A percentile compares a stretch with the other conserved stretches of the same genome.
Conservation (phyloP, 1,139 yeast species). For the Hyphopichia wangnamkhiaoensis region DNA sequence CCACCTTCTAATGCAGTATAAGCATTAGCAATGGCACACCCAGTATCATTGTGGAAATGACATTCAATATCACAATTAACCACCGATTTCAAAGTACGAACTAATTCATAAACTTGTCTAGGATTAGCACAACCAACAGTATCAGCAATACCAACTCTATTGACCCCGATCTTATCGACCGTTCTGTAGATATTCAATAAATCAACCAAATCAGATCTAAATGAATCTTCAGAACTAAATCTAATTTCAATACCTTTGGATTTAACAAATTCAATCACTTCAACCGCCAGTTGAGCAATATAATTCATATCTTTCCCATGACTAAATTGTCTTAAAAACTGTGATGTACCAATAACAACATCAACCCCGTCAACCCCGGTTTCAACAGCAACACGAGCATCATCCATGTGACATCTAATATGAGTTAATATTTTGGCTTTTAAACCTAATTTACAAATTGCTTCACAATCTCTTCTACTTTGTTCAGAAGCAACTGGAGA, state of each 20-base stretch:
- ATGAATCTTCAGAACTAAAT: constrained; percentile 95
- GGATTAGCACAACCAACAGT: constrained; percentile 99
- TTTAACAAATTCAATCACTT: constrained; percentile 96
- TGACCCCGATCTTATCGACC: constrained; percentile 96
- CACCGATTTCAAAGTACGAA: constrained; percentile 87
- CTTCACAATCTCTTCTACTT: constrained; percentile 91
- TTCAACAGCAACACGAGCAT: constrained; percentile 93
- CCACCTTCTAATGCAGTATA: constrained; percentile 98
- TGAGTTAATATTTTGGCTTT: constrained; percentile 92
- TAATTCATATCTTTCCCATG: constrained; percentile 99
- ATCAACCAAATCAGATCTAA: constrained; percentile 95
- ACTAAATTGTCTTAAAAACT: constrained; percentile 88
- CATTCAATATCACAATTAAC: constrained; percentile 98
- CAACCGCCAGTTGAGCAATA: constrained; percentile 94
- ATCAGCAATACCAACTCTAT: constrained; percentile 99
- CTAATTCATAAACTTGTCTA: constrained; percentile 96
- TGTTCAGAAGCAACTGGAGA: constrained; percentile 98
- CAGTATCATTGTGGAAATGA: constrained; percentile 98
- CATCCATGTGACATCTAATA: constrained; percentile 98
- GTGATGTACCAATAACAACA: constrained; percentile 97
- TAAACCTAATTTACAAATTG: constrained; percentile 94
- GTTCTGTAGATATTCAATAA: constrained; percentile 93
- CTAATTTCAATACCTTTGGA: constrained; percentile 96
- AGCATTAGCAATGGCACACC: constrained; percentile 98
- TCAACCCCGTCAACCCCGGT: constrained; percentile 99